Base-by-base conservation (phyloP, 768 basidiomycete species). In the Trichaptum fuscoviolaceum region DNA sequence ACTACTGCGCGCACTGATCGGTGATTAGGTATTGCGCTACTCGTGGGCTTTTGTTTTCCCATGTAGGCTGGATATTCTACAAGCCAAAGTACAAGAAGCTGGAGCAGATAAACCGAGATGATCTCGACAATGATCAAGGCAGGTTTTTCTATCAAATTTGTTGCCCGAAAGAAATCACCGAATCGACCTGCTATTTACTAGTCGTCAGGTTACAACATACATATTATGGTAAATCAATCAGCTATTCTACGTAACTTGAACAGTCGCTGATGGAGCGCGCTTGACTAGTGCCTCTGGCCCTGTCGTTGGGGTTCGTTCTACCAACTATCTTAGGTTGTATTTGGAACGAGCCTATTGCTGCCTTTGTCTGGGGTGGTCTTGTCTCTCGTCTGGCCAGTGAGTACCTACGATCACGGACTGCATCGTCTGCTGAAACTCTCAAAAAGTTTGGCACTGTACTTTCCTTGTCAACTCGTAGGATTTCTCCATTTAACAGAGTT, bases 51-150 rank as follows among this genome's bases (percentile, higher is more conserved):
- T 81, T 89, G 63, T 92, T 85, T 72, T 89, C 90, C 7, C 92
- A 93, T 70, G 85, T 92, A 80, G 92, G 92, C 1, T 94, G 92
- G 92, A 92, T 93, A 71, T 93, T 93, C 74, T 87, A 80, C 78
- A 91, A 91, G 74, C 86, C 90, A 1, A 82, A 71, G 0, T 92
- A 93, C 71, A 78, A 82, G 30, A 80, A 84, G 24, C 78, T 93
- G 78, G 78, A 81, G 57, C 73, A 85, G 9, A 84, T 93, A 35
- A 90, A 92, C 66, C 79, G 83, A 63, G 83, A 83, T 18, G 91
- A 94, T 70, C 79, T 93, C 12, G 85, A 89, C 30, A 76, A 76
- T 26, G 92, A 93, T 73, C 84, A 86, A 58, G 87, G 91, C 90
- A 63, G 42, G 82, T 75, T 18, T 42, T n/a, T 9, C 42, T 35